Conservation (phyloP, 179 eudicot species). For the Silene noctiflora region DNA sequence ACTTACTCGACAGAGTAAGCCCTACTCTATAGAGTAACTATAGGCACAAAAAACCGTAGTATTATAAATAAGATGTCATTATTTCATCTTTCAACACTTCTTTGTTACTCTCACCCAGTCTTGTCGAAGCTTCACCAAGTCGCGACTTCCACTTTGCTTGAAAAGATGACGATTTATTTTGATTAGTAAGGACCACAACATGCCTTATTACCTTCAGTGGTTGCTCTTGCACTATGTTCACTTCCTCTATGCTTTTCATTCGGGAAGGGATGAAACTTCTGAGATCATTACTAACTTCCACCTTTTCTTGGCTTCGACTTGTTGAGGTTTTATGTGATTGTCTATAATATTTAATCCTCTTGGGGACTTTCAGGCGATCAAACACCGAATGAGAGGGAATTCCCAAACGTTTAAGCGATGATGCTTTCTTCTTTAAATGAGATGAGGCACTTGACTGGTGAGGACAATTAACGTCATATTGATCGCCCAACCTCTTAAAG, state of each 20-base stretch:
- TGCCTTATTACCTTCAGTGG: background rate
- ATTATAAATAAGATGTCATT: background rate
- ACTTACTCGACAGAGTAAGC: too few species aligned
- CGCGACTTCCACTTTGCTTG: too few species aligned
- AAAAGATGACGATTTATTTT: background rate
- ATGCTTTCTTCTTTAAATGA: background rate
- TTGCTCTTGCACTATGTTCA: background rate
- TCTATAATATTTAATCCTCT: too few species aligned
- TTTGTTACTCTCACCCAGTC: too few species aligned
- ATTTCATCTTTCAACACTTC: background rate
- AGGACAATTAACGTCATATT: too few species aligned
- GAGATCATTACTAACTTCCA: background rate
- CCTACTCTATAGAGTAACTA: too few species aligned
- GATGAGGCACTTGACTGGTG: too few species aligned
- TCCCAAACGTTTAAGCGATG: background rate
- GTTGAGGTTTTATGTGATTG: background rate
- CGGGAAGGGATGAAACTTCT: background rate
- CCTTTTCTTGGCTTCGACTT: background rate
- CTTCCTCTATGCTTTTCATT: background rate
- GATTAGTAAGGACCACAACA: background rate
- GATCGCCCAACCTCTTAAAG: background rate
- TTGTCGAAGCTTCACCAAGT: too few species aligned
- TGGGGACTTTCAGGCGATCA: too few species aligned
- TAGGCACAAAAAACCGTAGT: too few species aligned
- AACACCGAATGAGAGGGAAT: background rate